These are phyloP conservation scores for Trichosanthes cucumerina DNA, from an alignment of 306 rosid genomes.

Conservation along the genomic window DNA sequence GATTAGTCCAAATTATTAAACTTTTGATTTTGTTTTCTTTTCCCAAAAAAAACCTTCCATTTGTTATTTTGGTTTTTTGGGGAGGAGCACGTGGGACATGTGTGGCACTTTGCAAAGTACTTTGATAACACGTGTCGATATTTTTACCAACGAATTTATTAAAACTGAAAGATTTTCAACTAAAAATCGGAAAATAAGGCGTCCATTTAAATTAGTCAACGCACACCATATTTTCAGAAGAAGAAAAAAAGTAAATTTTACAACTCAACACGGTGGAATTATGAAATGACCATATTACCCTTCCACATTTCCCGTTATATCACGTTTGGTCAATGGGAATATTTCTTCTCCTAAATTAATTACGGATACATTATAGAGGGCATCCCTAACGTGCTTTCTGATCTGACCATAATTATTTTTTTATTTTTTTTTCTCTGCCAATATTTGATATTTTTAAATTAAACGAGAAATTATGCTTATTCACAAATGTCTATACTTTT, in stretches of 20 bases:
- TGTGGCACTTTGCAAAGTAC: background rate
- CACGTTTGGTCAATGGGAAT: background rate
- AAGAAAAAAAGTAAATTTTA: background rate
- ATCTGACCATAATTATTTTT: background rate
- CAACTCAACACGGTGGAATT: background rate
- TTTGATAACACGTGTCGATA: background rate
- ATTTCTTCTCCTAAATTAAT: background rate
- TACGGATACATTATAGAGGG: background rate
- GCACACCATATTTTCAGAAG: background rate
- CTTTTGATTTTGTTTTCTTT: background rate
- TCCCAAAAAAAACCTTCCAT: background rate
- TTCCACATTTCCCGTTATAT: constrained; percentile 1
- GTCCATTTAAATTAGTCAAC: background rate
- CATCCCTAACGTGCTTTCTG: background rate
- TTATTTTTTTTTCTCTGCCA: background rate
- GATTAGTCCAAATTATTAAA: background rate
- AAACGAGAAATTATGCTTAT: too few relatives aligned
- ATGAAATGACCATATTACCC: background rate
- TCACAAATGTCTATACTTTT: too few relatives aligned
- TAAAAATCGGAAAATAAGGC: background rate
- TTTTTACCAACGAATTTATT: background rate
- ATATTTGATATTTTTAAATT: background rate
- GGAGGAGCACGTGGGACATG: constrained; percentile 9
- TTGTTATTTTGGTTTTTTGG: background rate
- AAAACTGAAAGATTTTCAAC: background rate